Evolutionary conservation across 1,284 basidiomycete species (phyloP).

Genomic region (Cryptococcus hybrid): DNA sequence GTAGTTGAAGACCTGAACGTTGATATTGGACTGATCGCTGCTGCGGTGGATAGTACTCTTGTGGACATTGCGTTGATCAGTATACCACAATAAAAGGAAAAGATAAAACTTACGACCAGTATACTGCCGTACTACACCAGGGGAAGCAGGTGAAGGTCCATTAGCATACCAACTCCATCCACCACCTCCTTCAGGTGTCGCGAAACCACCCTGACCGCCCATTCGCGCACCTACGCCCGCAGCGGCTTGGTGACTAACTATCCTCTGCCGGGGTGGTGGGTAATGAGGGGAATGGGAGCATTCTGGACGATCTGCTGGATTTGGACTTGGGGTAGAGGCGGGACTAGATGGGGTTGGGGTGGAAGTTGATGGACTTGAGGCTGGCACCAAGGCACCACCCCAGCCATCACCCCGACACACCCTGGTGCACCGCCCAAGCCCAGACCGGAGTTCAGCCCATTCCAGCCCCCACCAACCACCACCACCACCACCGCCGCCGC

Average conservation of each 20-base stretch:
- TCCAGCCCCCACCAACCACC: constrained; percentile 1
- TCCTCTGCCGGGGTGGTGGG: not conserved
- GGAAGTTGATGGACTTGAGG: constrained; percentile 1
- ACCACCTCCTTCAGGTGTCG: constrained; percentile 23
- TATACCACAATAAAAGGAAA: not conserved
- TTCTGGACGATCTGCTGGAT: constrained; percentile 14
- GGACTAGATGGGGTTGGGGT: not conserved
- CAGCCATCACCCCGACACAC: constrained; percentile 26
- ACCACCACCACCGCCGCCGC: constrained; percentile 1
- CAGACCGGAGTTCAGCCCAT: not conserved
- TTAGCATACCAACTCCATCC: constrained; percentile 39
- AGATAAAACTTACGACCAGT: not conserved
- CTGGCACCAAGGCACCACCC: constrained; percentile 34
- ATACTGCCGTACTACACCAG: not conserved
- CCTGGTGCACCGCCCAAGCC: constrained; percentile 23
- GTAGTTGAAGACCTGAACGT: constrained; percentile 28
- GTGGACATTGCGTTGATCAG: not conserved
- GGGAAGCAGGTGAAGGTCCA: not conserved
- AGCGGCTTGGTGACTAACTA: not conserved
- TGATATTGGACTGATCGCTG: constrained; percentile 30
- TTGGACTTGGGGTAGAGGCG: constrained; percentile 7
- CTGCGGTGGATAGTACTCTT: constrained; percentile 2
- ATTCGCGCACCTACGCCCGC: constrained; percentile 3
- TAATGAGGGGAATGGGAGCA: not conserved
- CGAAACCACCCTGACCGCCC: constrained; percentile 33